Evolutionary conservation across 805 yeast genomes (phyloP).

Genomic region (Candida lessepsii): DNA sequence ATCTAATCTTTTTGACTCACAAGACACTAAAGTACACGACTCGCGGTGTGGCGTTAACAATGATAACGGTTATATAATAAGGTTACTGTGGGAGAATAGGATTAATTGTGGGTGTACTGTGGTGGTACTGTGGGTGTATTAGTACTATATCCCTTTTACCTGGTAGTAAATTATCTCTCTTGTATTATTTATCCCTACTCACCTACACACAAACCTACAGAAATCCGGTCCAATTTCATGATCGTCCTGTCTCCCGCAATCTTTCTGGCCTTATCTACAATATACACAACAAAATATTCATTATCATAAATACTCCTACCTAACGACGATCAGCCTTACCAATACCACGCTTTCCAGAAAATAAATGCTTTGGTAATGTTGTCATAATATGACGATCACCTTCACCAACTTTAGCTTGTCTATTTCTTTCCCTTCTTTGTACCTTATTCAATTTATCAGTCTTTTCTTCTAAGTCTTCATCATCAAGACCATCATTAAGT

Average conservation of each 20-base stretch:
- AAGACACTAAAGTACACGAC: slow-evolving; percentile 8
- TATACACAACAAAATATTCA: not conserved
- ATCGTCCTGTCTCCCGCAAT: no score
- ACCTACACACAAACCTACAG: no score
- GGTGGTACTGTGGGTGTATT: no score
- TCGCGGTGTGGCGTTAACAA: not conserved
- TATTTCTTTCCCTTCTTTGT: slow-evolving; percentile 91
- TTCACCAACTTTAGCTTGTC: slow-evolving; percentile 91
- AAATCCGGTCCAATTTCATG: no score
- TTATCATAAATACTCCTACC: not conserved
- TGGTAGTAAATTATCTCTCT: no score
- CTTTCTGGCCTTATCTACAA: no score
- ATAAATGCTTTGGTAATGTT: slow-evolving; percentile 88
- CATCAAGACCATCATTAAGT: slow-evolving; percentile 81
- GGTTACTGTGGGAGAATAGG: no score
- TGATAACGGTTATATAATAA: no score
- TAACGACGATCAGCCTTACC: slow-evolving; percentile 17
- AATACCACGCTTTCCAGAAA: slow-evolving; percentile 93
- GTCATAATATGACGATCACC: slow-evolving; percentile 89
- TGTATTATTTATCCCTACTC: no score
- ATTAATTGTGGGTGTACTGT: no score
- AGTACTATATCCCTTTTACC: no score
- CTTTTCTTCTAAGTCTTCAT: slow-evolving; percentile 75
- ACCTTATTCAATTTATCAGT: slow-evolving; percentile 85
- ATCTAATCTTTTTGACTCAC: slow-evolving; percentile 11